These are phyloP conservation scores for Hydrangea macrophylla DNA, from an alignment of 148 eudicot genomes.

Conservation along the genomic window DNA sequence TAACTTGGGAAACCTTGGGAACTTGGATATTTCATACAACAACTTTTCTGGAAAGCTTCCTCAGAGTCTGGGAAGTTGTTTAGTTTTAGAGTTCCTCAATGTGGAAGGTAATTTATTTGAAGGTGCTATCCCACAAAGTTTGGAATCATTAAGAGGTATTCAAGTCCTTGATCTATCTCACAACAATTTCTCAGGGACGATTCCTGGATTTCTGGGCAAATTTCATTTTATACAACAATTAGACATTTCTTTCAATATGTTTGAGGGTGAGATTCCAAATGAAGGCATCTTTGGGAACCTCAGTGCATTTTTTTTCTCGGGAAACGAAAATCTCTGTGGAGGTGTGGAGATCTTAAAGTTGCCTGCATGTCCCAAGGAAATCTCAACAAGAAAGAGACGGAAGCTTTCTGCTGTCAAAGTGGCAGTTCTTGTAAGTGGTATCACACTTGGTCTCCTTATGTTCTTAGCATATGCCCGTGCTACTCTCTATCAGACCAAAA, in stretches of 20 bases:
- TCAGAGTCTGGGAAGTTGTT: slow-evolving; percentile 13
- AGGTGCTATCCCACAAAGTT: slow-evolving; percentile 18
- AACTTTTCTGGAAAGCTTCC: slow-evolving; percentile 25
- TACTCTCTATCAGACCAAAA: not conserved
- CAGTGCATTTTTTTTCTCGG: slow-evolving; percentile 10
- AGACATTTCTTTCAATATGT: slow-evolving; percentile 26
- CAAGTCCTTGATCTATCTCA: slow-evolving; percentile 13
- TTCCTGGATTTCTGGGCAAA: slow-evolving; percentile 15
- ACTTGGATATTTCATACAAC: slow-evolving; percentile 12
- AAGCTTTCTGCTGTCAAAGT: not conserved
- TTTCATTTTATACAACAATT: slow-evolving; percentile 2
- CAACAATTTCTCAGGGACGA: slow-evolving; percentile 20
- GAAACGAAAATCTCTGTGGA: slow-evolving; percentile 26
- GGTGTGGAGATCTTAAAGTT: slow-evolving; percentile 13
- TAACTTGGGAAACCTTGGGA: slow-evolving; percentile 4
- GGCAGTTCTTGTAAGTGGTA: not conserved
- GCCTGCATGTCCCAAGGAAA: slow-evolving; percentile 5
- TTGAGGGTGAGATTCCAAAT: slow-evolving; percentile 28
- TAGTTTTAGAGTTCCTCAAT: slow-evolving; percentile 1
- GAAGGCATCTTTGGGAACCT: slow-evolving; percentile 16
- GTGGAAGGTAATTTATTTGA: slow-evolving; percentile 17
- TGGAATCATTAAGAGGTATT: slow-evolving; percentile 8
- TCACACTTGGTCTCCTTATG: not conserved
- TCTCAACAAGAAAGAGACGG: not conserved
- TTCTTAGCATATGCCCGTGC: not conserved